Percentiles rank a stretch among this genome's conserved stretches.
phyloP scores from a whole-genome alignment of 768 basidiomycete species.

The Tricholoma bakamatsutake region DNA sequence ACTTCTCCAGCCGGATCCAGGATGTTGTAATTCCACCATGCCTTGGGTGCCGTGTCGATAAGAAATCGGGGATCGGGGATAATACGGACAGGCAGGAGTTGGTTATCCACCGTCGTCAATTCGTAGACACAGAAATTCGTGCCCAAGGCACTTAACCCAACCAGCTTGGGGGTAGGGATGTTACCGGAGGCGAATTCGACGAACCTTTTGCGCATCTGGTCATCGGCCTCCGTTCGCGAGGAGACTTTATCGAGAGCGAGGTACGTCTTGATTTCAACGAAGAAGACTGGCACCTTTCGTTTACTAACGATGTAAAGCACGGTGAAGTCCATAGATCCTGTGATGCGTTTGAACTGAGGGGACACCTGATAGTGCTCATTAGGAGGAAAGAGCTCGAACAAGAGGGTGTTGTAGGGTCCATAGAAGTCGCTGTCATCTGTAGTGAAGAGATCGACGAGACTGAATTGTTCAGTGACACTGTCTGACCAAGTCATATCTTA shows the following conservation, averaged over 20 bases:
- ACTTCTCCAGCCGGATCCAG: constrained; percentile 12
- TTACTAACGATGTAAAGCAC: constrained; percentile 7
- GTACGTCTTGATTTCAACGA: constrained; percentile 12
- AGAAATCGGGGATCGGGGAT: constrained; percentile 12
- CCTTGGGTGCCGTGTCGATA: constrained; percentile 21
- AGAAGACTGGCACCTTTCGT: constrained; percentile 8
- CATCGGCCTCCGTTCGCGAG: constrained; percentile 10
- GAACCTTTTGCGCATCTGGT: constrained; percentile 14
- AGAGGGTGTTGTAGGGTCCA: not conserved
- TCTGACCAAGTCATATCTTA: not conserved
- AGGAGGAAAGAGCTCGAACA: not conserved
- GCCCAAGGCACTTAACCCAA: constrained; percentile 9
- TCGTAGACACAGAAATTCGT: not conserved
- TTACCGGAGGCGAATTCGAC: constrained; percentile 1
- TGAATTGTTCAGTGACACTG: not conserved
- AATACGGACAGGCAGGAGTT: constrained; percentile 12
- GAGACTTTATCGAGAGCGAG: constrained; percentile 7
- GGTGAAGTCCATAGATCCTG: constrained; percentile 11
- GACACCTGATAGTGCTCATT: constrained; percentile 12
- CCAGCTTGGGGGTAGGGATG: constrained; percentile 3
- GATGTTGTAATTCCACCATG: constrained; percentile 20
- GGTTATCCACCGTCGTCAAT: constrained; percentile 10
- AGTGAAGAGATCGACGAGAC: not conserved
- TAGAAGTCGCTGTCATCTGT: not conserved
- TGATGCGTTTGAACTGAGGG: constrained; percentile 9